Evolutionary conservation across 2,329 filamentous ascomycete genomes (phyloP).

Genomic region (Fonsecaea nubica): DNA sequence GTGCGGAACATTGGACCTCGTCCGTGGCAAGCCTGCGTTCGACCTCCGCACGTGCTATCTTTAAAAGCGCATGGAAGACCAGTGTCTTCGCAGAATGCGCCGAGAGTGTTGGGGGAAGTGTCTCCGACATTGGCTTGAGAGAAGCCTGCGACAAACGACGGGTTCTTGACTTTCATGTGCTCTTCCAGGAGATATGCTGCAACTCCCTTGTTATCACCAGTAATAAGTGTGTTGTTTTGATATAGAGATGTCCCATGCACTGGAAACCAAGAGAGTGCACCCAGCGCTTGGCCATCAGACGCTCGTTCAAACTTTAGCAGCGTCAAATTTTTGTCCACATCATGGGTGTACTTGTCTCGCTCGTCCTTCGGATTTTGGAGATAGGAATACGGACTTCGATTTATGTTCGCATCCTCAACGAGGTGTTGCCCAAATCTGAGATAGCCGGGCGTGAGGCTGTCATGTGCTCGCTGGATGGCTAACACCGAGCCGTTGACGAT

Average conservation of each 20-base stretch:
- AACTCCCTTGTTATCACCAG: slow-evolving; percentile 96
- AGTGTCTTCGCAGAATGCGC: slow-evolving; percentile 87
- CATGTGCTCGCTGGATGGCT: slow-evolving; percentile 82
- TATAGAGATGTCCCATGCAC: slow-evolving; percentile 91
- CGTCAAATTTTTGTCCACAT: slow-evolving; percentile 79
- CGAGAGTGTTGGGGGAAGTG: slow-evolving; percentile 84
- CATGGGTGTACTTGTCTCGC: slow-evolving; percentile 68
- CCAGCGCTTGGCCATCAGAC: slow-evolving; percentile 76
- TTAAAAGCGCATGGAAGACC: slow-evolving; percentile 62
- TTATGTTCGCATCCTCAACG: slow-evolving; percentile 80
- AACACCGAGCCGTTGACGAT: slow-evolving; percentile 85
- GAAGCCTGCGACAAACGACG: slow-evolving; percentile 84
- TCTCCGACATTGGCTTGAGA: slow-evolving; percentile 92
- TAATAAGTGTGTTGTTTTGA: slow-evolving; percentile 87
- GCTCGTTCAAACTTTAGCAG: slow-evolving; percentile 77
- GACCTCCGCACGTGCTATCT: slow-evolving; percentile 76
- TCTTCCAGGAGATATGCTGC: slow-evolving; percentile 82
- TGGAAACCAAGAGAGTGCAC: slow-evolving; percentile 87
- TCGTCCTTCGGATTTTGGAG: slow-evolving; percentile 82
- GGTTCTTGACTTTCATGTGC: slow-evolving; percentile 44
- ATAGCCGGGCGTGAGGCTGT: slow-evolving; percentile 71
- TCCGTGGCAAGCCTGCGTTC: slow-evolving; percentile 53
- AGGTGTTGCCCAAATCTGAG: slow-evolving; percentile 73
- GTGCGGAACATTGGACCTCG: slow-evolving; percentile 54
- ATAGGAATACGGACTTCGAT: slow-evolving; percentile 87